A percentile compares a stretch with the other conserved stretches of the same genome.
Evolutionary conservation across 306 rosid genomes (phyloP).

Genomic region (Prunus campanulata): DNA sequence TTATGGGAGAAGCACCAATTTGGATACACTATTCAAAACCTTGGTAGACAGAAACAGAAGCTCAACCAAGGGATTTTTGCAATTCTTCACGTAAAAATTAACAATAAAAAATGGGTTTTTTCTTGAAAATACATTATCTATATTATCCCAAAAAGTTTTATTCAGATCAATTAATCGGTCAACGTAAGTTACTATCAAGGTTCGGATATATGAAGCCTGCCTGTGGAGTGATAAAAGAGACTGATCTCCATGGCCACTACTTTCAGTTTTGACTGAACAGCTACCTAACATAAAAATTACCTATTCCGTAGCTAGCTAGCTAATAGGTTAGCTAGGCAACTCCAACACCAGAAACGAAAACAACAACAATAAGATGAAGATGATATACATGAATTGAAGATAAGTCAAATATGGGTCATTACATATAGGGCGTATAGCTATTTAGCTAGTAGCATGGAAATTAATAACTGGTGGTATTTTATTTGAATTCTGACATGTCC

Average conservation of each 20-base stretch:
- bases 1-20: no score
- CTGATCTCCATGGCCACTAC: no score
- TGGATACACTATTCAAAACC: no score
- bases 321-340: neutral
- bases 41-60: no score
- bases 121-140: neutral
- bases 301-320: no score
- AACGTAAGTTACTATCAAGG: neutral
- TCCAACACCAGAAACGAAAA: neutral
- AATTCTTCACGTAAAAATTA: no score
- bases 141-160: neutral
- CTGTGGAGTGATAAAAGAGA: neutral
- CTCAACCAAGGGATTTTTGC: no score
- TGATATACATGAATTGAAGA: neutral
- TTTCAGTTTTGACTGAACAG: no score
- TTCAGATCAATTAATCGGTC: neutral
- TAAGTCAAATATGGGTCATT: neutral
- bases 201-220: neutral
- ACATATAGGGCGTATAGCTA: neutral
- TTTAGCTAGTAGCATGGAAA: neutral
- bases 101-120: neutral
- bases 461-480: neutral
- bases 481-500: slow-evolving; percentile 20
- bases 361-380: neutral
- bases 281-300: no score